Percentiles rank a stretch among this genome's conserved stretches.
Evolutionary conservation across 2,329 filamentous ascomycete genomes (phyloP).

Genomic region (Apiospora arundinis): DNA sequence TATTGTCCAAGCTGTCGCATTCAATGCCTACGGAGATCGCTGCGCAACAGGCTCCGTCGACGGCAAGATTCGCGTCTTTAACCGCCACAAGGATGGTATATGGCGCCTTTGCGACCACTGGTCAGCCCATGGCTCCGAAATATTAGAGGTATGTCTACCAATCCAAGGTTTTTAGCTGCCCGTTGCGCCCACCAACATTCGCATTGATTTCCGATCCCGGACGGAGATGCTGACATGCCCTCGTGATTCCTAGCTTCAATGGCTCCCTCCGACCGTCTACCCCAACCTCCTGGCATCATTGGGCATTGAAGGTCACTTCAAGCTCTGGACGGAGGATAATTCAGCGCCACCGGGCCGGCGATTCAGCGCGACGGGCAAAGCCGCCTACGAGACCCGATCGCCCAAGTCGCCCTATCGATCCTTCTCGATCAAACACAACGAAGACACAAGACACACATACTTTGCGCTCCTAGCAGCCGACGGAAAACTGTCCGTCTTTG

Average conservation of each 20-base stretch:
- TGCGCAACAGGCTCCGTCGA: constrained; percentile 92
- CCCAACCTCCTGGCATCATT: constrained; percentile 86
- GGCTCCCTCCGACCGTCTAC: constrained; percentile 89
- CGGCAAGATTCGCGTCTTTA: constrained; percentile 91
- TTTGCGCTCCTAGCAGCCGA: constrained; percentile 85
- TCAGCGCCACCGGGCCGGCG: constrained; percentile 80
- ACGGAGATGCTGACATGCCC: background rate
- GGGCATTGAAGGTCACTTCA: constrained; percentile 87
- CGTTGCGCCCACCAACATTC: constrained; percentile 8
- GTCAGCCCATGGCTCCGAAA: constrained; percentile 88
- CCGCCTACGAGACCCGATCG: constrained; percentile 63
- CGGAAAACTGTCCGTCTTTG: constrained; percentile 79
- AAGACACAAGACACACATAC: constrained; percentile 81
- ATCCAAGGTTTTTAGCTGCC: background rate
- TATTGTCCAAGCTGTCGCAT: constrained; percentile 82
- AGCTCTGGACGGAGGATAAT: constrained; percentile 91
- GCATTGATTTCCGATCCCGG: too few species aligned
- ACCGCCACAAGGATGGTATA: constrained; percentile 75
- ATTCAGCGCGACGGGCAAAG: constrained; percentile 72
- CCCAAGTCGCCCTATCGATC: constrained; percentile 75
- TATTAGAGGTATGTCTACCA: constrained; percentile 72
- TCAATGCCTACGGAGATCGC: constrained; percentile 91
- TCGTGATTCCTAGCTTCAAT: constrained; percentile 71
- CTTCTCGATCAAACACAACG: constrained; percentile 83
- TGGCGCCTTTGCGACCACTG: constrained; percentile 88